Evolutionary conservation across 164 flowering plant genomes (phyloP).

Genomic region (Stephania yunnanensis): DNA sequence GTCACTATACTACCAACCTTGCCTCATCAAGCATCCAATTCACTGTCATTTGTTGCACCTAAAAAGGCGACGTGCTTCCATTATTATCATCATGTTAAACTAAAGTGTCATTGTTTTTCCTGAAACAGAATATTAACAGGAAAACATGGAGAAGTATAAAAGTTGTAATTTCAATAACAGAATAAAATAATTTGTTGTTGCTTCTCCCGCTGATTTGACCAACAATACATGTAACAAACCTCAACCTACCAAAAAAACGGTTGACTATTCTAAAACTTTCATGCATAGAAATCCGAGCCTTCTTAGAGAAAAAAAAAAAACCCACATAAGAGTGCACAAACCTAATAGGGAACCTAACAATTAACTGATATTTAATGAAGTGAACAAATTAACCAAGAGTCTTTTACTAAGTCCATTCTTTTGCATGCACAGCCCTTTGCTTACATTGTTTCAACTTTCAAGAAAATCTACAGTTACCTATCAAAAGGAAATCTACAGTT

Average conservation of each 20-base stretch:
- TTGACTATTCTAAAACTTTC: background rate
- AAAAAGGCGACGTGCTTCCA: too few relatives aligned
- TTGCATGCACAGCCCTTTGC: background rate
- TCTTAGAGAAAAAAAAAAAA: background rate
- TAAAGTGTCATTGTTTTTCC: too few relatives aligned
- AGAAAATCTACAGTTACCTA: background rate
- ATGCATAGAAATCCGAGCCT: background rate
- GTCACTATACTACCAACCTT: too few relatives aligned
- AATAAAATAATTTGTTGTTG: background rate
- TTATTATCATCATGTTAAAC: too few relatives aligned
- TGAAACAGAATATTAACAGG: background rate
- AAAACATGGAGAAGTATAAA: background rate
- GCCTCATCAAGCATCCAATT: too few relatives aligned
- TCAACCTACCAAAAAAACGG: background rate
- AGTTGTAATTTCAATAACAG: background rate
- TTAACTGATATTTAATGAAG: background rate
- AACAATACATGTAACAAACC: background rate
- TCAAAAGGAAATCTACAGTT: background rate
- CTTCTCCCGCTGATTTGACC: background rate
- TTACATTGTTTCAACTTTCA: background rate
- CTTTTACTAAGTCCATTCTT: background rate
- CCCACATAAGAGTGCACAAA: background rate
- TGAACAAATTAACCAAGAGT: background rate
- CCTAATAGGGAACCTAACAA: background rate
- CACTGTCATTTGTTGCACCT: too few relatives aligned